phyloP scores from a whole-genome alignment of 306 rosid species.

The Fagus sylvatica region DNA sequence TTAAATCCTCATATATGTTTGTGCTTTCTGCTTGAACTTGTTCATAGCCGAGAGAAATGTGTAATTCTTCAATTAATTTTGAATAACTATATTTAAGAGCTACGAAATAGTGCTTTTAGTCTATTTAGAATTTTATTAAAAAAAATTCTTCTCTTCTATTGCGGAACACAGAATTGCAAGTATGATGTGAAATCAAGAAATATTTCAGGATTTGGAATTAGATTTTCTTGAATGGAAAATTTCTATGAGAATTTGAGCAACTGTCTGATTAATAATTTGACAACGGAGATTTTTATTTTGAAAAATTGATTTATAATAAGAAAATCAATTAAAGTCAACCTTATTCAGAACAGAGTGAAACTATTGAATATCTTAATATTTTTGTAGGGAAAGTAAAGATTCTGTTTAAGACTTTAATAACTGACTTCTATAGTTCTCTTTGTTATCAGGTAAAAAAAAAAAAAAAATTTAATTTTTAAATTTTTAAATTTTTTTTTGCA shows the following conservation, averaged over 20 bases:
- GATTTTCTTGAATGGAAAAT: neutral
- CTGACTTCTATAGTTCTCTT: neutral
- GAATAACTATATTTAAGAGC: neutral
- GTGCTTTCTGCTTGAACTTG: constrained; percentile 15
- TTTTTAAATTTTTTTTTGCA: neutral
- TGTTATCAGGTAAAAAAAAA: neutral
- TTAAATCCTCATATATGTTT: neutral
- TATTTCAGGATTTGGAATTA: neutral
- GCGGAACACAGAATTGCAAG: neutral
- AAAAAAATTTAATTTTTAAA: neutral
- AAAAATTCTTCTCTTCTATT: no score
- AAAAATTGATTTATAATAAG: neutral
- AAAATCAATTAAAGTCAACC: neutral
- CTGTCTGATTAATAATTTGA: neutral
- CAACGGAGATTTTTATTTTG: neutral
- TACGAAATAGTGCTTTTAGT: neutral
- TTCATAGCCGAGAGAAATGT: neutral
- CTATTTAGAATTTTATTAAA: neutral
- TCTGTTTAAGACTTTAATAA: neutral
- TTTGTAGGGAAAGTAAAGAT: neutral
- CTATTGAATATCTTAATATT: neutral
- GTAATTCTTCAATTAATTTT: neutral
- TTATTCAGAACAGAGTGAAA: neutral
- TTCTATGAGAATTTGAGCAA: neutral
- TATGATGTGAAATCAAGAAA: neutral